Evolutionary conservation across 164 flowering plant genomes (phyloP), one percentile per base, ranked within the genome.

Genomic region (Vitis amurensis): DNA sequence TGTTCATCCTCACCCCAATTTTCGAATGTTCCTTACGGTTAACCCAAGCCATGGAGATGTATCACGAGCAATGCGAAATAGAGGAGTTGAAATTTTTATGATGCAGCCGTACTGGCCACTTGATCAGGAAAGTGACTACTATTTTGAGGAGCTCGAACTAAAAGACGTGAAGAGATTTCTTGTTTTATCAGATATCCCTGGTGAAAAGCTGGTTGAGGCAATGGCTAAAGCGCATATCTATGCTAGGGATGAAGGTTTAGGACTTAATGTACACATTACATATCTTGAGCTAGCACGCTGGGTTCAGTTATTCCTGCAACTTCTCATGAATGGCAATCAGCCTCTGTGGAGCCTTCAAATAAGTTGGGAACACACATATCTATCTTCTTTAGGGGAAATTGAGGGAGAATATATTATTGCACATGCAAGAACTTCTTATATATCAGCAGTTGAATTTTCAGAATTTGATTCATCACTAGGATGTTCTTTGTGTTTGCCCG

Each of bases 1-100:
- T 68, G 74, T 93, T 13, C 82, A 77, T 58, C 95, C 99, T 17
- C 97, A 96, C 73, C 80, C 85, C 63, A 84, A 88, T 63, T 96
- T 96, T 73, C 84, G 97, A 19, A 81, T 96, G 86, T 96, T 96
- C 73, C 88, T 96, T 52, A 90, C 99, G 2, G 91, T 96, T 48
- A 88, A 96, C 61, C 99, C 98, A 4, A 80, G 61, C 63, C 78
- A 82, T 81, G 99, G 99, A 62, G 97, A 93, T 78, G 87, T 96
- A 5, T 96, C 99, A 15, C 81, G 99, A 64, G 99, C 99, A 67
- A 96, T 96, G 99, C 71, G 99, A 29, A 96, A 96, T 60, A 87
- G 99, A 79, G 99, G 98, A 53, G 93, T 93, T 51, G 99, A 96
- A 77, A 84, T 96, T 64, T 90, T 75, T 76, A 65, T 93, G 86